Base-by-base conservation (phyloP, 768 basidiomycete species). In the Mycena leptocephala region DNA sequence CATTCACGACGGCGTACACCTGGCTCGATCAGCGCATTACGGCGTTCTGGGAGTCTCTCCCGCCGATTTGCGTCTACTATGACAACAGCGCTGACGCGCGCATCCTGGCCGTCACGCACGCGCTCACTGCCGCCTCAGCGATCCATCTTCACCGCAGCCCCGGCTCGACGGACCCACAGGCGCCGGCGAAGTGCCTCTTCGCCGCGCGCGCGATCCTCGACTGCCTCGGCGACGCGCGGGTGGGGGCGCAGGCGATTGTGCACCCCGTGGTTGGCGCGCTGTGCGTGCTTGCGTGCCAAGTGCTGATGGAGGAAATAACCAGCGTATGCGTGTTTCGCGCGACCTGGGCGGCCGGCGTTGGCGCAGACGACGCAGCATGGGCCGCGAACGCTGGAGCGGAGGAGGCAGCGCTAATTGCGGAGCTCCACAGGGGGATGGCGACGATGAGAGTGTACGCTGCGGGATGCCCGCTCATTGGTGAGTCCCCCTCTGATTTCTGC, bases 191-290 rank as follows among this genome's bases (percentile, higher is more conserved):
- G n/a, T 76, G 68, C 33, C 22, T 75, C 24, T 30, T 16, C 28
- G 70, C 78, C 24, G 76, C 79, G 35, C 70, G 75, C 16, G 48
- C 64, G 3, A 68, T 79, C 30, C 48, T 79, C 37, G 53, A 37
- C 22, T 53, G 30, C 41, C 65, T 79, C 61, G 43, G 55, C 39
- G 28, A 3, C 24, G 28, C 10, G 48, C 33, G 28, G 22, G 18
- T 14, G 9, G 16, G 51, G 5, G 33, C 22, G 6, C 66, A 56
- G 48, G 48, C 26, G 14, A 14, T 35, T 13, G 37, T 26, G 33
- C 33, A 58, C 28, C 72, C 72, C 2, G 30, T 64, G 0, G n/a
- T 30, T 2, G 66, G 53, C 7, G n/a, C 66, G 35, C 37, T 68
- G 11, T 39, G 51, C 26, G 24, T 37, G 24, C 35, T 55, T 3